Percentiles rank a stretch among this genome's conserved stretches.
phyloP scores from a whole-genome alignment of 2,329 filamentous ascomycete species.

The Huntiella abstrusa region DNA sequence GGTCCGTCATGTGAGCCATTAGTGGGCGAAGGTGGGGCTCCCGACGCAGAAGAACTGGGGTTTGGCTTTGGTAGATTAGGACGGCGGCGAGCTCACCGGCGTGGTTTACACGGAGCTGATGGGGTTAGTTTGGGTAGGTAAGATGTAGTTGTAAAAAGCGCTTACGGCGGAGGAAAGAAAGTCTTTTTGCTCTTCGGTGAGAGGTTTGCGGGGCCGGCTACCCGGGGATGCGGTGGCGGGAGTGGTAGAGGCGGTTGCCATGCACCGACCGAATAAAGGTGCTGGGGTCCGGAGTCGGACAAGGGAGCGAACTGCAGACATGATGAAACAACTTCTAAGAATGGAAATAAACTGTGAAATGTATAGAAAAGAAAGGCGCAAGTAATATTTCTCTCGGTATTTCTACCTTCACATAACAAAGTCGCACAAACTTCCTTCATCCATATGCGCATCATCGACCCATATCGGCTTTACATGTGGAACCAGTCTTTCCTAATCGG shows the following conservation, averaged over 20 bases:
- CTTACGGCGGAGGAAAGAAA: conserved; percentile 57
- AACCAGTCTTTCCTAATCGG: neutral
- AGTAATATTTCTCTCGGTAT: too few relatives aligned
- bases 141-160: neutral
- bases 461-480: neutral
- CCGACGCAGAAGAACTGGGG: conserved; percentile 55
- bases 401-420: too few relatives aligned
- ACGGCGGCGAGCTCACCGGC: conserved; percentile 93
- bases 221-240: conserved; percentile 15
- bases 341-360: too few relatives aligned
- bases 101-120: conserved; percentile 79
- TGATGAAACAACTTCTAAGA: neutral
- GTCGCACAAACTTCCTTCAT: too few relatives aligned
- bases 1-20: conserved; percentile 97
- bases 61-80: conserved; percentile 83
- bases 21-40: conserved; percentile 77
- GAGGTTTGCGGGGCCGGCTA: conserved; percentile 31
- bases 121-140: neutral
- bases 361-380: too few relatives aligned
- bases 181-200: conserved; percentile 50
- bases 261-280: neutral
- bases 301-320: neutral
- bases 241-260: neutral
- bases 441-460: too few relatives aligned
- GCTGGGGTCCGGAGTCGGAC: neutral